phyloP scores from a whole-genome alignment of 495 filamentous ascomycete genomes.

The Neurospora sublineolata region DNA sequence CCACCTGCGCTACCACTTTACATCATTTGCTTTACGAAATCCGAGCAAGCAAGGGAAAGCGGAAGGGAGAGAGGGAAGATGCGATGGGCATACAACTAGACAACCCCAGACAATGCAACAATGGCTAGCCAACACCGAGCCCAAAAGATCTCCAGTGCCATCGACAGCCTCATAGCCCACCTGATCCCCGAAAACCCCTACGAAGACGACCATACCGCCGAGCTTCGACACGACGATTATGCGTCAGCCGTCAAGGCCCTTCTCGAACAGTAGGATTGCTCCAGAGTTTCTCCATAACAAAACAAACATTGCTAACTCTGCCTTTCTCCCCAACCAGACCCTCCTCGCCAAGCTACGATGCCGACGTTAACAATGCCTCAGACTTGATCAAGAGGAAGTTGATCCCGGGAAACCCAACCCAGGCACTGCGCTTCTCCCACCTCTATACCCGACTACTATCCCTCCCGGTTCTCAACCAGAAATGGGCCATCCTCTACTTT shows the following conservation, averaged over 20 bases:
- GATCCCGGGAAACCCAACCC: constrained; percentile 65
- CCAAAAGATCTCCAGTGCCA: constrained; percentile 39
- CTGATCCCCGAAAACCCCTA: constrained; percentile 38
- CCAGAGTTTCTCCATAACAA: background rate
- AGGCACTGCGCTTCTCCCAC: constrained; percentile 78
- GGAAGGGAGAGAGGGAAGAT: background rate
- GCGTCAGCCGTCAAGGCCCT: constrained; percentile 39
- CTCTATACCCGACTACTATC: constrained; percentile 78
- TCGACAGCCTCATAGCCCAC: constrained; percentile 46
- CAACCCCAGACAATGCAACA: constrained; percentile 21
- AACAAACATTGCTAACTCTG: background rate
- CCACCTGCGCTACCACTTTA: background rate
- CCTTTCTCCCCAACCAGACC: background rate
- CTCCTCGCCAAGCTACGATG: background rate
- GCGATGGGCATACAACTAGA: background rate
- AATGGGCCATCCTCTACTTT: constrained; percentile 92
- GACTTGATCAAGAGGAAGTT: constrained; percentile 85
- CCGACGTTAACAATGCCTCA: constrained; percentile 77
- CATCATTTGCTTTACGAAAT: background rate
- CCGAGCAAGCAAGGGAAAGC: background rate
- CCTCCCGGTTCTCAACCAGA: constrained; percentile 82
- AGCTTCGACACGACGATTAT: constrained; percentile 40
- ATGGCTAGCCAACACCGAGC: constrained; percentile 30
- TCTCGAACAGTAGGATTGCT: constrained; percentile 34
- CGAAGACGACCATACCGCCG: constrained; percentile 36